phyloP scores from a whole-genome alignment of 768 basidiomycete genomes.

The Mycena vulgaris region DNA sequence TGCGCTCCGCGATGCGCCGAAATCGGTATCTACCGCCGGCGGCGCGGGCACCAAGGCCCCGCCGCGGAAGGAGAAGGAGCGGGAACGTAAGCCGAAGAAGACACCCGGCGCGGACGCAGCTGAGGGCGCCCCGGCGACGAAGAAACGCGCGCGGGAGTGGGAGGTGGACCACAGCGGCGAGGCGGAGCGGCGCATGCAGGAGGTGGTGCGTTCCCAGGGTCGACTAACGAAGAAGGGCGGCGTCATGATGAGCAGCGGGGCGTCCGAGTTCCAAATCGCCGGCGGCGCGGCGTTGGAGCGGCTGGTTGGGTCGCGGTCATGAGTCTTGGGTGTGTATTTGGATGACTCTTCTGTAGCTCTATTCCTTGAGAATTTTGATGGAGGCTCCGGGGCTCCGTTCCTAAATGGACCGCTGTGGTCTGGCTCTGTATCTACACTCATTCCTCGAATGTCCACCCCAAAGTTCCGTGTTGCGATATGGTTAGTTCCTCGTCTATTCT shows the following conservation, averaged over 20 bases:
- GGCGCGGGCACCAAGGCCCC: slow-evolving; percentile 27
- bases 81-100: slow-evolving; percentile 38
- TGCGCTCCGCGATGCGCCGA: slow-evolving; percentile 89
- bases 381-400: background rate
- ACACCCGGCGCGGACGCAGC: slow-evolving; percentile 39
- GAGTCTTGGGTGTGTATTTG: slow-evolving; percentile 14
- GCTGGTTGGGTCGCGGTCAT: slow-evolving; percentile 56
- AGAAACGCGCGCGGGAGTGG: slow-evolving; percentile 53
- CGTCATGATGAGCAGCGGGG: slow-evolving; percentile 75
- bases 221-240: slow-evolving; percentile 86
- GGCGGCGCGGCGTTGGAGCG: slow-evolving; percentile 75
- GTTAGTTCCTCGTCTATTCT: slow-evolving; percentile 1
- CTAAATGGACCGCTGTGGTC: background rate
- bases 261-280: slow-evolving; percentile 86
- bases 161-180: slow-evolving; percentile 63
- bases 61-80: slow-evolving; percentile 39
- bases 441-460: slow-evolving; percentile 13
- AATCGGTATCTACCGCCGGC: slow-evolving; percentile 55
- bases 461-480: slow-evolving; percentile 34
- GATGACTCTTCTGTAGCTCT: slow-evolving; percentile 6
- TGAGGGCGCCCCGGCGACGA: slow-evolving; percentile 40
- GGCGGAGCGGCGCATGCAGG: slow-evolving; percentile 89
- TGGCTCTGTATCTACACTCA: background rate
- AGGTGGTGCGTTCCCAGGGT: slow-evolving; percentile 87
- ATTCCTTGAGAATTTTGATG: slow-evolving; percentile 26